Base-by-base conservation (phyloP, 129 eudicot species). In the Tanacetum coccineum region DNA sequence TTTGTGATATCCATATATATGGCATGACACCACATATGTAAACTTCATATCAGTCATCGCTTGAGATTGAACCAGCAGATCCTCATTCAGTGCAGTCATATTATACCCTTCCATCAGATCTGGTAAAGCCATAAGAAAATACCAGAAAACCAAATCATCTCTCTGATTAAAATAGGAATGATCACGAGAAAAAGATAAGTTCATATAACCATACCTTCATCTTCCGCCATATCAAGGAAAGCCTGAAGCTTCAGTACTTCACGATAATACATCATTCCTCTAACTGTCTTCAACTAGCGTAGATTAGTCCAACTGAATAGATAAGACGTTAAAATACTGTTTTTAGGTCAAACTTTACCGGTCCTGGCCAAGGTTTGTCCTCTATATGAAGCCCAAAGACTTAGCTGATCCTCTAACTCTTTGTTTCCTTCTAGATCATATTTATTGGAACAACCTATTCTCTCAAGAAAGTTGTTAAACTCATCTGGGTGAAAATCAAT, bases 31-130 rank as follows among this genome's bases (percentile, higher is more conserved):
- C 59, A 94, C 99, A 66, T 87, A 89, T 30, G 99, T 82, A 44
- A 94, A 94, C 81, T 94, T 94, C 97, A 94, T 94, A 79, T 94
- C 99, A 51, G 97, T 90, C 15, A 94, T 95, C 20, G 99, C 99
- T 83, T 94, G 99, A 71, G 97, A 94, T 47, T 89, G 95, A 49
- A 95, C n/a, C n/a, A n/a, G n/a, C n/a, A n/a, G n/a, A n/a, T 94
- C 97, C 79, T 94, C 99, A 48, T 85, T 94, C 44, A 87, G 71
- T 80, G 87, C 95, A 55, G 89, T 82, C 45, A 96, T 95, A 83
- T 93, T 94, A 39, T 86, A 89, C 21, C 99, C 99, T 77, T 94
- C 85, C 99, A 94, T 94, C 66, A 94, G 59, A 80, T 84, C 99
- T 94, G 81, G 58, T 45, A n/a, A n/a, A n/a, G n/a, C n/a, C n/a